A percentile compares a stretch with the other conserved stretches of the same genome.
phyloP scores from a whole-genome alignment of 2,329 filamentous ascomycete genomes.

The Harringtonia lauricola region DNA sequence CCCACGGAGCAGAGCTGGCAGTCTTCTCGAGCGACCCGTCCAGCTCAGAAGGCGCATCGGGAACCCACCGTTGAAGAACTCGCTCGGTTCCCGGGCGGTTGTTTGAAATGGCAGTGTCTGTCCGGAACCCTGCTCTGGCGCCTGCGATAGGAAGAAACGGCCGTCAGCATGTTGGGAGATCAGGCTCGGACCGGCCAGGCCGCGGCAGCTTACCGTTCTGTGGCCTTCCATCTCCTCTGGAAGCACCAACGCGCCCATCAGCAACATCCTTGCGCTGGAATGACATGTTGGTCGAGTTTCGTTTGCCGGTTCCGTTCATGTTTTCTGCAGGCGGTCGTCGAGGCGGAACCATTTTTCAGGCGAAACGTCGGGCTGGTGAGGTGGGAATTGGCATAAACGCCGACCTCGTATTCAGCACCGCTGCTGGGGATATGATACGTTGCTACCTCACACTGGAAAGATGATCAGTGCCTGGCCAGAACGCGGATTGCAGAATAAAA shows the following conservation, averaged over 20 bases:
- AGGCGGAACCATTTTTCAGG: conserved; percentile 22
- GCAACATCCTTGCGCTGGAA: conserved; percentile 22
- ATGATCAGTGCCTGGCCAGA: neutral
- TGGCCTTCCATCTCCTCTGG: conserved; percentile 24
- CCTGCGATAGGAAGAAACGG: conserved; percentile 32
- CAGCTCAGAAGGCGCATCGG: conserved; percentile 48
- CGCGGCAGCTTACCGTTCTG: conserved; percentile 31
- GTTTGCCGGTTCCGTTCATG: conserved; percentile 18
- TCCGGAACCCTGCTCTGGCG: conserved; percentile 61
- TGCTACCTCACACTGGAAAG: neutral
- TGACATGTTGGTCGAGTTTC: conserved; percentile 20
- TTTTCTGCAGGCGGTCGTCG: conserved; percentile 20
- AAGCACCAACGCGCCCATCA: conserved; percentile 14
- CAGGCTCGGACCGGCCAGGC: too few species aligned
- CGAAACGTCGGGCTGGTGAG: conserved; percentile 16
- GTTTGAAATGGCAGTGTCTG: conserved; percentile 80
- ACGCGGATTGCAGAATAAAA: too few species aligned
- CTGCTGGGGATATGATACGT: neutral
- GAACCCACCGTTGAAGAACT: conserved; percentile 71
- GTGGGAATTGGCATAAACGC: conserved; percentile 17
- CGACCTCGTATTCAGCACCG: neutral
- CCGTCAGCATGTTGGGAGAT: neutral
- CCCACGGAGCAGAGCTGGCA: conserved; percentile 52
- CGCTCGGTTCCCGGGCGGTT: conserved; percentile 59
- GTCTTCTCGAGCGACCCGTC: conserved; percentile 63